Evolutionary conservation across 2,329 filamentous ascomycete genomes (phyloP), one percentile per base, ranked within the genome.

Genomic region (Neopestalotiopsis sp.): DNA sequence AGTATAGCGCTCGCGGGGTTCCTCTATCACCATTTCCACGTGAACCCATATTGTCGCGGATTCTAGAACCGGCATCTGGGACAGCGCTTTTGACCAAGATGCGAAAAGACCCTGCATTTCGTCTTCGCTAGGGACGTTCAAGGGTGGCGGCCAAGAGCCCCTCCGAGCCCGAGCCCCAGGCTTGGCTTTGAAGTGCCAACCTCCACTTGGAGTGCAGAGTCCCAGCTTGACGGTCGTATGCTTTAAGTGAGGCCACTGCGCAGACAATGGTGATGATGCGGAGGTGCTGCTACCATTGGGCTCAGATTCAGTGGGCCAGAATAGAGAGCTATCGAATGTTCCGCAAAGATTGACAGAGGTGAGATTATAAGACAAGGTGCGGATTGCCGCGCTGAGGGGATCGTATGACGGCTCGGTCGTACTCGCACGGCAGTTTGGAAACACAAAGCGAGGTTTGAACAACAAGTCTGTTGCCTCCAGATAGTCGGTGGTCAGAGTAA

Each of bases 311-410:
- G 57, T 24, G 10, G 57, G 57, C 57, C 57, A 59, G 7, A 59
- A 59, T 14, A 59, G 20, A 12, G 57, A 30, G 57, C 10, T 10
- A 59, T 59, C 28, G 30, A 59, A 59, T 1, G 57, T 59, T 59
- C 57, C 57, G 1, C 57, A 10, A 30, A 59, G 57, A n/a, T 59
- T 32, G 7, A 59, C 9, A 59, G 20, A 59, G 28, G 5, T 34
- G 14, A 59, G 57, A 59, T 59, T 59, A 12, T 59, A 9, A n/a
- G 57, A 59, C 20, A 59, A 59, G 20, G 24, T 59, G 17, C 57
- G 57, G 13, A 59, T 59, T 59, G 57, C 57, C 20, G 17, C n/a
- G 17, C 57, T n/a, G 5, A 59, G 3, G 24, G 57, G 57, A 17
- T 59, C 57, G 28, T 59, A 59, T 34, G 57, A 59, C 12, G 28